Conservation (phyloP, 1,284 basidiomycete species). For the Ceratobasidium sp. region DNA sequence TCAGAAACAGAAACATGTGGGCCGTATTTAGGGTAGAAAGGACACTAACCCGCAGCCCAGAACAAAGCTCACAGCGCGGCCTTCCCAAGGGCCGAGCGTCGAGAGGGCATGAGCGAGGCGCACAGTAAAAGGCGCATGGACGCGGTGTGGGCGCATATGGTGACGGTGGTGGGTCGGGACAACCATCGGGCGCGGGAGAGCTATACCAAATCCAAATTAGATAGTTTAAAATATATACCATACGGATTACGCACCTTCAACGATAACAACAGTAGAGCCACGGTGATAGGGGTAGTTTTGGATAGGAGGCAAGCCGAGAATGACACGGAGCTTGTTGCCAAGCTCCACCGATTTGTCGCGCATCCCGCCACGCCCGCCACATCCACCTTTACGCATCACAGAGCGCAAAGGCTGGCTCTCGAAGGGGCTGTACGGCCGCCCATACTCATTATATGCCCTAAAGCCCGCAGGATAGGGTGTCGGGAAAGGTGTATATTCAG, state of each 20-base stretch:
- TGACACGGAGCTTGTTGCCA: constrained; percentile 62
- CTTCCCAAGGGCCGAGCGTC: constrained; percentile 81
- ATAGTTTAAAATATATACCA: constrained; percentile 23
- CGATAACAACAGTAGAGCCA: neutral
- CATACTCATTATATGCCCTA: constrained; percentile 9
- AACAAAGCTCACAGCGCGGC: constrained; percentile 78
- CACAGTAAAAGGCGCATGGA: constrained; percentile 58
- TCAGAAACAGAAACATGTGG: constrained; percentile 19
- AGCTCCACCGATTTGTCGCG: constrained; percentile 57
- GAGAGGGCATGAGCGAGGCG: constrained; percentile 72
- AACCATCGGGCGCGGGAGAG: neutral
- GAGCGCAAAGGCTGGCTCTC: no score
- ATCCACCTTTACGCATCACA: constrained; percentile 52
- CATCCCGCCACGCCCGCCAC: constrained; percentile 27
- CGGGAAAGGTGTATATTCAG: constrained; percentile 5
- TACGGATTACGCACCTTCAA: constrained; percentile 23
- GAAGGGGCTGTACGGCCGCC: no score
- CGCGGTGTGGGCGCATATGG: constrained; percentile 46
- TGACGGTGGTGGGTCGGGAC: constrained; percentile 49
- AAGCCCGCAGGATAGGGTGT: constrained; percentile 46
- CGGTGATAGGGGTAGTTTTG: constrained; percentile 45
- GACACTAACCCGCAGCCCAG: constrained; percentile 64
- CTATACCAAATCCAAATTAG: neutral
- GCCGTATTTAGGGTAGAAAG: constrained; percentile 28
- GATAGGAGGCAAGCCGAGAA: constrained; percentile 62